A percentile compares a stretch with the other conserved stretches of the same genome.
These are phyloP conservation scores for Coemansia sp. DNA, from an alignment of 192 early-diverging fungal genomes.

Conservation along the genomic window DNA sequence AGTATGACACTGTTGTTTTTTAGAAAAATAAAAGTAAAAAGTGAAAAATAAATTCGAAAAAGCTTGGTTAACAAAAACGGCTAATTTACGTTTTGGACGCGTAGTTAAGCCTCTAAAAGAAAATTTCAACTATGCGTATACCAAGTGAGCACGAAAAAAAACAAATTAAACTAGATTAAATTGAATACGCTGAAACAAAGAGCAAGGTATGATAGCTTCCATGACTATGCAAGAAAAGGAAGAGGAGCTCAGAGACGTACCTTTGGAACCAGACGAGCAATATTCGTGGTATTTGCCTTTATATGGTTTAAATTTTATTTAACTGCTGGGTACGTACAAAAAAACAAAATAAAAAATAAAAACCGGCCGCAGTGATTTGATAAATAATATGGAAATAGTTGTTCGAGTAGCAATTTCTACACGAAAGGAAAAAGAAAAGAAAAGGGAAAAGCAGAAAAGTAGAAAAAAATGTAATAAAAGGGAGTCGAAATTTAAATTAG, in stretches of 20 bases:
- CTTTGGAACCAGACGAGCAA: background rate
- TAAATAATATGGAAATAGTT: background rate
- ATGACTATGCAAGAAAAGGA: too few relatives aligned
- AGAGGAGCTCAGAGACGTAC: background rate
- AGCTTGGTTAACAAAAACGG: too few relatives aligned
- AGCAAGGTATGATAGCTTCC: too few relatives aligned
- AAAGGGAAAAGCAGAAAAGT: background rate
- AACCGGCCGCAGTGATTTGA: background rate
- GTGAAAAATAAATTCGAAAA: too few relatives aligned
- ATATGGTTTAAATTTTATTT: background rate
- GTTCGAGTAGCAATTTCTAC: background rate
- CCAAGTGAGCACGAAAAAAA: background rate
- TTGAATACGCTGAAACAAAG: background rate
- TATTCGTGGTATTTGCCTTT: background rate
- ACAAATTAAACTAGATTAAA: background rate
- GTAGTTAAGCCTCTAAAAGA: background rate
- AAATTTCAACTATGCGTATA: background rate
- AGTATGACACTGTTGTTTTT: too few relatives aligned
- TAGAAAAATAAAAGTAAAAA: background rate
- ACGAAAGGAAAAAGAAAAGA: slow-evolving; percentile 1
- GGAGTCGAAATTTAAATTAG: background rate
- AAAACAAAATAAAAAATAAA: background rate
- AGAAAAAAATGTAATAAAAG: slow-evolving; percentile 8
- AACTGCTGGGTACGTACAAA: background rate
- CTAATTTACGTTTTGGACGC: background rate